Conservation (phyloP, 2,329 filamentous ascomycete species). For the Tolypocladium ovalisporum region DNA sequence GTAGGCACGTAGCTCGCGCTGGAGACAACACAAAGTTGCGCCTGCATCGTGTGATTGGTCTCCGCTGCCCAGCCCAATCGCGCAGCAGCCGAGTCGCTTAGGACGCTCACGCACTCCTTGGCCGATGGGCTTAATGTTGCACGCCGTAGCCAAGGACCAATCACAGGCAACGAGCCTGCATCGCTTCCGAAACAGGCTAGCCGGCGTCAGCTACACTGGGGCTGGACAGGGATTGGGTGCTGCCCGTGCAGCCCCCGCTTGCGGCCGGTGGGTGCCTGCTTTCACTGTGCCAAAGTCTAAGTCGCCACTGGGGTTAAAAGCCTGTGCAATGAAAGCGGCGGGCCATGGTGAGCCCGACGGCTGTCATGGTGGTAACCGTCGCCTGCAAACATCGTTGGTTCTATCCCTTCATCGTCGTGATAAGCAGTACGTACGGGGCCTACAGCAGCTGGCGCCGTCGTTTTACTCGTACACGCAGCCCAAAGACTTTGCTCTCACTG, state of each 20-base stretch:
- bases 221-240: background rate
- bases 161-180: background rate
- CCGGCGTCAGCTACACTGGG: background rate
- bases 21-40: background rate
- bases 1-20: background rate
- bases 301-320: background rate
- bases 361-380: background rate
- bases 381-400: background rate
- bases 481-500: too few species aligned
- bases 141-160: background rate
- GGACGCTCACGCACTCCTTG: background rate
- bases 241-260: background rate
- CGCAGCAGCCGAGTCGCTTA: background rate
- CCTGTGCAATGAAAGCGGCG: background rate
- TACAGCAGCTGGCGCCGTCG: background rate
- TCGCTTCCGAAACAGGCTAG: background rate
- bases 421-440: too few species aligned
- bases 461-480: background rate
- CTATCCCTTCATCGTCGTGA: too few species aligned
- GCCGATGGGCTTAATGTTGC: background rate
- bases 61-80: too few species aligned
- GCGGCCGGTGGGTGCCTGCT: background rate
- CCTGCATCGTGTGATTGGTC: background rate
- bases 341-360: too few species aligned
- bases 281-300: background rate